These are phyloP conservation scores for Rhododendron molle DNA, from an alignment of 148 eudicot species.

Conservation along the genomic window DNA sequence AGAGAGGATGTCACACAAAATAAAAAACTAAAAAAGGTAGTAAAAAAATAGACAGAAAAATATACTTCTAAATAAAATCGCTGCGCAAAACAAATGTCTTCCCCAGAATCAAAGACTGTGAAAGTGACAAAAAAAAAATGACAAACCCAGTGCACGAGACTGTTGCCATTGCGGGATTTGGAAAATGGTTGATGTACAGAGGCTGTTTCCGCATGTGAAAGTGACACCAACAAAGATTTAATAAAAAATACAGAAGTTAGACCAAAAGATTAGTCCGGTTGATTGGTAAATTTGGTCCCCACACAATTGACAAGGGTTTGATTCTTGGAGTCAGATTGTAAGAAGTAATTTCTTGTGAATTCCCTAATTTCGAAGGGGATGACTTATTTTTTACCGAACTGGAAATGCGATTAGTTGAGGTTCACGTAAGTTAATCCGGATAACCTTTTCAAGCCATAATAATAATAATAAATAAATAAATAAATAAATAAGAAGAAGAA, in stretches of 20 bases:
- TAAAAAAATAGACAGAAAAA: background rate
- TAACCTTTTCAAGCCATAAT: background rate
- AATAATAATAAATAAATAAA: background rate
- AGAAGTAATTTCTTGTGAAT: too few species aligned
- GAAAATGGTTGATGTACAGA: too few species aligned
- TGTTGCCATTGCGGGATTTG: too few species aligned
- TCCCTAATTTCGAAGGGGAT: background rate
- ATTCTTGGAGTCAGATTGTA: too few species aligned
- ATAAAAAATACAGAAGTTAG: too few species aligned
- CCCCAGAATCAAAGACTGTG: background rate
- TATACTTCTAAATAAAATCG: background rate
- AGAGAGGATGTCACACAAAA: background rate
- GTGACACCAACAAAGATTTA: too few species aligned
- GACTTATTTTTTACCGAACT: too few species aligned
- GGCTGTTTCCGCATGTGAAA: background rate
- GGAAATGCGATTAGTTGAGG: too few species aligned
- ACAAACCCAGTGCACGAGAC: background rate
- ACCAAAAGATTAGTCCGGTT: too few species aligned
- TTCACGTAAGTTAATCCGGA: too few species aligned
- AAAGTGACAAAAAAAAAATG: background rate
- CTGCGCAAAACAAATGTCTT: background rate
- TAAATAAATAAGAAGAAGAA: background rate
- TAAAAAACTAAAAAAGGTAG: background rate
- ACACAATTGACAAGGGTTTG: too few species aligned
- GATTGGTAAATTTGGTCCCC: too few species aligned